Conservation (phyloP, 2,329 filamentous ascomycete genomes). For the Talaromyces sp. region DNA sequence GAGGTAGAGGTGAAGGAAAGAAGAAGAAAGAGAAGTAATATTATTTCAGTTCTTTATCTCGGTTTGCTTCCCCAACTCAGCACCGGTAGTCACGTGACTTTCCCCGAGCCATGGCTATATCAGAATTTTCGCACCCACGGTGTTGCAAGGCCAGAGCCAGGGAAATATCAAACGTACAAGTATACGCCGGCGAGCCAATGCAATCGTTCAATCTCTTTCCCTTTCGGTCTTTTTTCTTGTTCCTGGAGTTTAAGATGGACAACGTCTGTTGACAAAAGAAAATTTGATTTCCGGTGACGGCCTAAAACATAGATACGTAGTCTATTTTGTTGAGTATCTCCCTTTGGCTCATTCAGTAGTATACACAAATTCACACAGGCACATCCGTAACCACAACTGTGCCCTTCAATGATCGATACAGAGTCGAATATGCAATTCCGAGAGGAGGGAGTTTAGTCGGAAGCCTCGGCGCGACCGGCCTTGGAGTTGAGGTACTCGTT, state of each 20-base stretch:
- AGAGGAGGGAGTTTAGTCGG: background rate
- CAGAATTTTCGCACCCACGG: background rate
- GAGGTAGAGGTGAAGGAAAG: background rate
- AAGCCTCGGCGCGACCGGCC: slow-evolving; percentile 36
- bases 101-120: background rate
- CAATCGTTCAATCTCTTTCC: background rate
- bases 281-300: background rate
- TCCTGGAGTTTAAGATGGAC: background rate
- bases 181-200: background rate
- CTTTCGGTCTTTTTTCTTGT: background rate
- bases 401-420: background rate
- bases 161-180: background rate
- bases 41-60: no score
- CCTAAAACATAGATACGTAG: background rate
- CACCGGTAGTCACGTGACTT: background rate
- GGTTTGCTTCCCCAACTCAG: no score
- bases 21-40: background rate
- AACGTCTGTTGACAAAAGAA: background rate
- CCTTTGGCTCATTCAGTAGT: background rate
- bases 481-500: slow-evolving; percentile 50
- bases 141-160: background rate
- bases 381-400: background rate
- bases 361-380: background rate
- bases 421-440: background rate
- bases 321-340: background rate